Evolutionary conservation across 2,329 filamentous ascomycete species (phyloP).

Genomic region (Hymenoscyphus fraxineus): DNA sequence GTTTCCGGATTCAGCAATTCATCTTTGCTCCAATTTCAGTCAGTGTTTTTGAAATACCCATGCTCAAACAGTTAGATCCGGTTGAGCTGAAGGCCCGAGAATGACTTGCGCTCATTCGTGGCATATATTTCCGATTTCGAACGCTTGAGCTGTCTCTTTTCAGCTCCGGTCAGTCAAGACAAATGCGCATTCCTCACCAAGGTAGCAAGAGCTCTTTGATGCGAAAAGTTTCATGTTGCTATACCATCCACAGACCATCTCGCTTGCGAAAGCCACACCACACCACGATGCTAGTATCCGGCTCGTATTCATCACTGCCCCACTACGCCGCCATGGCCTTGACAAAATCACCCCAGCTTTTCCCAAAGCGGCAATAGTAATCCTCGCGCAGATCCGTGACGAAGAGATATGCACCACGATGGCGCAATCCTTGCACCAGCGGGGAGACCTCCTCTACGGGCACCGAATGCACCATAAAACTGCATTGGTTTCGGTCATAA

Average conservation of each 20-base stretch:
- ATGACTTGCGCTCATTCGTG: not conserved
- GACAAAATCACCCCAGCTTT: constrained; percentile 6
- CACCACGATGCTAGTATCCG: not conserved
- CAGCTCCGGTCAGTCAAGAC: not conserved
- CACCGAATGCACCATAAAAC: constrained; percentile 9
- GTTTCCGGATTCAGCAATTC: not conserved
- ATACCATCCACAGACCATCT: not conserved
- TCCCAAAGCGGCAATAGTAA: constrained; percentile 11
- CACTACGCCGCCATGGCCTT: constrained; percentile 6
- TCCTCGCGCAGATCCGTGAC: constrained; percentile 10
- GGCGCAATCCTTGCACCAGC: constrained; percentile 1
- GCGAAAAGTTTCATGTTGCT: not conserved
- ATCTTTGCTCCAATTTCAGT: not conserved
- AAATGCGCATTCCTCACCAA: not conserved
- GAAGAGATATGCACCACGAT: constrained; percentile 5
- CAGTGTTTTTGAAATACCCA: too few relatives aligned
- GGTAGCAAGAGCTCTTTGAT: not conserved
- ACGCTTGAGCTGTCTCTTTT: not conserved
- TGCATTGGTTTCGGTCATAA: constrained; percentile 5
- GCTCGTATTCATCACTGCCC: not conserved
- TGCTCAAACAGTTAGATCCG: not conserved
- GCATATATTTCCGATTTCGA: not conserved
- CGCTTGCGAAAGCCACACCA: not conserved
- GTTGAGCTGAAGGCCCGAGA: not conserved
- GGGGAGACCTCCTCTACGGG: not conserved